These are phyloP conservation scores for Eucalyptus sp. DNA, from an alignment of 345 rosid species.

Conservation along the genomic window DNA sequence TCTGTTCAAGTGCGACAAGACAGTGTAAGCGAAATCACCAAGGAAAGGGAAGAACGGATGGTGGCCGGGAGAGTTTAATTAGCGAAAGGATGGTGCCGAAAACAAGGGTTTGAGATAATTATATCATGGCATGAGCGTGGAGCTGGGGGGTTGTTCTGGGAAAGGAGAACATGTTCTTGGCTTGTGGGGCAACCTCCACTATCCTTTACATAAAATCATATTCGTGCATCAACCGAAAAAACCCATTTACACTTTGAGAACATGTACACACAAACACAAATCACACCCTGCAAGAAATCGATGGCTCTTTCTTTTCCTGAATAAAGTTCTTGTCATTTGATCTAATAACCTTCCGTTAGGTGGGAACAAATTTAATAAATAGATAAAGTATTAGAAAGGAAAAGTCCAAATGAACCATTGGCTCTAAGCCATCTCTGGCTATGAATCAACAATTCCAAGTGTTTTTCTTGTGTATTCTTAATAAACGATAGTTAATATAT, in stretches of 20 bases:
- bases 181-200: background rate
- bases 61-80: fast-evolving
- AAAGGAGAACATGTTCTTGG: background rate
- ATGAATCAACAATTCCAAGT: fast-evolving
- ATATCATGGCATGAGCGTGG: fast-evolving
- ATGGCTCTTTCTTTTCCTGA: background rate
- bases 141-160: background rate
- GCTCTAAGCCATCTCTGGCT: fast-evolving
- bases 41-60: background rate
- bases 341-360: background rate
- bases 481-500: fast-evolving
- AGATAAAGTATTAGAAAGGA: background rate
- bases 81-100: background rate
- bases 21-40: background rate
- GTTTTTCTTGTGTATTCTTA: fast-evolving
- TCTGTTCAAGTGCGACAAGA: background rate
- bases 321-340: background rate
- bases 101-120: background rate
- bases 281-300: background rate
- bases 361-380: background rate
- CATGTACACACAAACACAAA: background rate
- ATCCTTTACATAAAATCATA: no score
- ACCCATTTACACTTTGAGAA: background rate
- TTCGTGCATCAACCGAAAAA: background rate
- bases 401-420: background rate